Base-by-base conservation (phyloP, 345 rosid genomes). In the Gossypium mustelinum region DNA sequence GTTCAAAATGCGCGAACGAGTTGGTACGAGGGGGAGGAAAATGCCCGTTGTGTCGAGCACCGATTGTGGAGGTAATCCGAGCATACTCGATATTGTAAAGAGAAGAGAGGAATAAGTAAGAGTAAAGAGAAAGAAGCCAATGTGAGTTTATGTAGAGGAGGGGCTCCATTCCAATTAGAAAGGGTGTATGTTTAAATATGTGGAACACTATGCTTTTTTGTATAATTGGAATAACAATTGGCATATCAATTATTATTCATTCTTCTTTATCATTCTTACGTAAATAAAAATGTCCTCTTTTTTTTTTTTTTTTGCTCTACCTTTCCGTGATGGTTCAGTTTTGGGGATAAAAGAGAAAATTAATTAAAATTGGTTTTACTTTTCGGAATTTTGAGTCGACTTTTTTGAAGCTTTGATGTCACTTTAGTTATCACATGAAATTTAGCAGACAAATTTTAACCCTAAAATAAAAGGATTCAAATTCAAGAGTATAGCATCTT, bases 11-110 rank as follows among this genome's bases (percentile, higher is more conserved):
- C 70, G 98, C 97, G 9, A 92, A 90, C 63, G 97, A 96, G 84
- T 86, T 96, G 77, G 85, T 93, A 41, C 92, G 97, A 16, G 89
- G 90, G 0, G 94, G 97, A 58, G 99, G 97, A 11, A 96, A 93
- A 79, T 96, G 98, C 81, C 98, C 99, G 0, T 78, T 93, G 73
- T 96, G 99, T 77, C 86, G 98, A 75, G 99, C 99, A 45, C 98
- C 95, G 2, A 96, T 96, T 27, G 85, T 86, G 2, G 98, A 96
- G 87, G 99, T 93, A 48, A 88, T 96, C 77, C 86, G 94, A 76
- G 99, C 99, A 52, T 96, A 96, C 89, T 93, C 99, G 27, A 90
- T 96, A 85, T 77, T 92, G 84, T 96, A 91, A 85, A 81, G 76
- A 76, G 25, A 54, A 17, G 66, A 25, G 66, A 63, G 14, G 7